Base-by-base conservation (phyloP, 768 basidiomycete species). In the Pleurotus djamor region DNA sequence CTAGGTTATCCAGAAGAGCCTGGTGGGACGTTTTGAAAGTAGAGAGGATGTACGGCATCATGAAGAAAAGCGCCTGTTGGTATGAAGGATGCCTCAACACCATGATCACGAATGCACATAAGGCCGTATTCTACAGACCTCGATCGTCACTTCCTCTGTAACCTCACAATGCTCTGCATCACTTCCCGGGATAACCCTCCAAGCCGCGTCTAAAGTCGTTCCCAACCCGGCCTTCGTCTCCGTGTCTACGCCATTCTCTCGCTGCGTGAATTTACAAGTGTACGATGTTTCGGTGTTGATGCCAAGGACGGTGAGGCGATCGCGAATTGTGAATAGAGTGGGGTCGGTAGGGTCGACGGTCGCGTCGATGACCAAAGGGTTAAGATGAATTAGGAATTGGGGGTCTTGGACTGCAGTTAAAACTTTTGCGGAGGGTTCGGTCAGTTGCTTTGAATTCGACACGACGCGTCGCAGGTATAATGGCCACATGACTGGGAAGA, bases 351-450 rank as follows among this genome's bases (percentile, higher is more conserved):
- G 60, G 52, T 73, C 71, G 12, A 63, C 62, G 13, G 44, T 62
- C 10, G 67, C 61, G 49, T 62, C 61, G 21, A 69, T 62, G 28
- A 76, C 63, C 52, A 76, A 61, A 2, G 76, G 73, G 51, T 66
- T 74, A 1, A 72, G 60, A 1, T 62, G 48, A 36, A 76, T 65
- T 1, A 76, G 59, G 4, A 61, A 60, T 3, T 61, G 56, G 2
- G 73, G 72, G 57, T 79, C 69, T 37, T 75, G 76, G 12, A 78
- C 63, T 16, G 76, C 41, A 6, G 50, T 47, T 8, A 76, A 60
- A 7, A 72, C 66, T 3, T 62, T 48, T 0, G 64, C 58, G 9
- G 66, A 54, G 0, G 70, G 64, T 13, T 13, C 37, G 28, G 41
- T 21, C 36, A 56, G 17, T 41, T 21, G 37, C 33, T 38, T 41